phyloP scores from a whole-genome alignment of 2,329 filamentous ascomycete genomes.

The Mariannaea sp. region DNA sequence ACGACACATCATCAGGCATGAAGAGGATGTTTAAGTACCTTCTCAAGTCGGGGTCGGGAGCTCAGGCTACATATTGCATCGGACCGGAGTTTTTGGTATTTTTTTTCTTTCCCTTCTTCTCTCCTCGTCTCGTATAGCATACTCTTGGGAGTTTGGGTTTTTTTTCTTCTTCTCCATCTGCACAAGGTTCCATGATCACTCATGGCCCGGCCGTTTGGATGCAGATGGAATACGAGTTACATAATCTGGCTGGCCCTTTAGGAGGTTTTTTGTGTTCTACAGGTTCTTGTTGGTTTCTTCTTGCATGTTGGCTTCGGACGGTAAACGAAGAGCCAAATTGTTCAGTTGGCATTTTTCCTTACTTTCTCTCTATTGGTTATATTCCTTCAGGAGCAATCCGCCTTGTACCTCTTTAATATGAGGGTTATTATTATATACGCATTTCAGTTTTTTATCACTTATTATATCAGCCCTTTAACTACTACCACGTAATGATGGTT shows the following conservation, averaged over 20 bases:
- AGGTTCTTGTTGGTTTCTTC: slow-evolving; percentile 10
- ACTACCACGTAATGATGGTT: too few species aligned
- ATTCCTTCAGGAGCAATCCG: slow-evolving; percentile 21
- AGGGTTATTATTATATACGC: slow-evolving; percentile 1
- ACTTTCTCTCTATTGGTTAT: slow-evolving; percentile 4
- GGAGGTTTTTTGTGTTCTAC: slow-evolving; percentile 7
- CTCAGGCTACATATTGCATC: slow-evolving; percentile 30
- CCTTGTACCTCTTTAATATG: slow-evolving; percentile 8
- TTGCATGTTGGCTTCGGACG: slow-evolving; percentile 4
- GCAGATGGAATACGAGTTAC: slow-evolving; percentile 16
- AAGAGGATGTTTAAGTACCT: too few species aligned
- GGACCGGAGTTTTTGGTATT: slow-evolving; percentile 24
- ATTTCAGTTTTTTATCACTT: slow-evolving; percentile 2
- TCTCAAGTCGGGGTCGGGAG: background rate
- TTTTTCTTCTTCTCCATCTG: slow-evolving; percentile 6
- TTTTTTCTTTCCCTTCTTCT: slow-evolving; percentile 18
- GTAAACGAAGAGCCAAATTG: slow-evolving; percentile 16
- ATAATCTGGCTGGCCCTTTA: slow-evolving; percentile 28
- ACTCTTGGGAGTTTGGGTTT: slow-evolving; percentile 3
- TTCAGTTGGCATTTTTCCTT: slow-evolving; percentile 7
- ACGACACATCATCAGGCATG: slow-evolving; percentile 38
- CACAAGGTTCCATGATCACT: too few species aligned
- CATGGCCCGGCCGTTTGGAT: slow-evolving; percentile 2
- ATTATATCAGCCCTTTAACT: background rate
- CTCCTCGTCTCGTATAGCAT: slow-evolving; percentile 13